These are phyloP conservation scores for Magnusiomyces ingens DNA, from an alignment of 1,139 yeast species.

Conservation along the genomic window DNA sequence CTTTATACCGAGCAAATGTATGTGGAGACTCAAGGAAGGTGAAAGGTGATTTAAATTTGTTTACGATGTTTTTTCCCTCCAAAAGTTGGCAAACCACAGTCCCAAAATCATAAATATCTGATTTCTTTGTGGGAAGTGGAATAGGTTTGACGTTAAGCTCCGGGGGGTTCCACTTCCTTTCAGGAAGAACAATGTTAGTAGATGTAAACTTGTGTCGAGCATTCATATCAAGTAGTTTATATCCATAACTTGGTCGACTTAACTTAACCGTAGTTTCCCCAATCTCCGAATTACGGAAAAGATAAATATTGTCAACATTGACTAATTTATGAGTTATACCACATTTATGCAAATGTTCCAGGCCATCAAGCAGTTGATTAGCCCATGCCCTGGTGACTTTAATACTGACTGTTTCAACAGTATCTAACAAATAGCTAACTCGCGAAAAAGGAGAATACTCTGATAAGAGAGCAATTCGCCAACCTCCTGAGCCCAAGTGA, in stretches of 20 bases:
- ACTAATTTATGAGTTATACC: slow-evolving; percentile 73
- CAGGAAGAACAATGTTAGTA: slow-evolving; percentile 30
- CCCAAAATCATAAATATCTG: slow-evolving; percentile 93
- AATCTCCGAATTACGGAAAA: slow-evolving; percentile 44
- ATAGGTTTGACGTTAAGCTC: slow-evolving; percentile 42
- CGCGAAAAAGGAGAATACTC: slow-evolving; percentile 58
- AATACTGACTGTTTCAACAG: slow-evolving; percentile 60
- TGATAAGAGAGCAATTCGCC: slow-evolving; percentile 64
- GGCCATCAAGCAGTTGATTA: slow-evolving; percentile 74
- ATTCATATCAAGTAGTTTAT: slow-evolving; percentile 54
- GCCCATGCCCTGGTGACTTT: slow-evolving; percentile 84
- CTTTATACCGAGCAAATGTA: neutral
- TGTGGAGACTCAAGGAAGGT: neutral
- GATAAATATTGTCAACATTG: slow-evolving; percentile 52
- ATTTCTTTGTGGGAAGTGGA: slow-evolving; percentile 53
- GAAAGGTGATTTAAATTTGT: neutral
- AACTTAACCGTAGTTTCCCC: slow-evolving; percentile 57
- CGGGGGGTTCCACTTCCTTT: slow-evolving; percentile 67
- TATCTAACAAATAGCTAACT: slow-evolving; percentile 58
- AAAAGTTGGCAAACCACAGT: slow-evolving; percentile 68
- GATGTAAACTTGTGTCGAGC: slow-evolving; percentile 27
- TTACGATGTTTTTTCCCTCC: slow-evolving; percentile 48
- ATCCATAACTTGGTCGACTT: slow-evolving; percentile 66
- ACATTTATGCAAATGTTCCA: slow-evolving; percentile 73
- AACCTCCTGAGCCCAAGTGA: slow-evolving; percentile 39